Percentiles rank a stretch among this genome's conserved stretches.
These are phyloP conservation scores for Trypanosoma melophagium DNA, from an alignment of 208 protist species.

Conservation along the genomic window DNA sequence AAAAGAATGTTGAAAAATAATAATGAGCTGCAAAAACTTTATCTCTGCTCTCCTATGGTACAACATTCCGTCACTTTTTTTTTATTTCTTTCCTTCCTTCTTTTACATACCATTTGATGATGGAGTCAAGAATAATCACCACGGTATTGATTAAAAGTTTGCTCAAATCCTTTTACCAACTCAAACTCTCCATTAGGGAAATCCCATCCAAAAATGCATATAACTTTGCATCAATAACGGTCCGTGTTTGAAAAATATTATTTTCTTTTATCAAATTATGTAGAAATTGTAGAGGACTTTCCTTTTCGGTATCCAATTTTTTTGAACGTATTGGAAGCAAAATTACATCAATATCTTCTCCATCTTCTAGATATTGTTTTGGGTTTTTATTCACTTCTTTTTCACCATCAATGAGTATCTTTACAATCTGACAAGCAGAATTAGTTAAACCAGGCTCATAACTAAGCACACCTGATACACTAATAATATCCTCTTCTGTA, in stretches of 20 bases:
- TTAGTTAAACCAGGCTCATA: conserved; percentile 73
- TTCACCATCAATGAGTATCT: conserved; percentile 50
- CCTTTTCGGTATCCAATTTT: not conserved
- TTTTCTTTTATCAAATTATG: conserved; percentile 32
- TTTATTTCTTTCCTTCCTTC: too few species aligned
- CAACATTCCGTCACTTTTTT: too few species aligned
- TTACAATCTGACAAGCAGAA: conserved; percentile 65
- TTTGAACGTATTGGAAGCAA: conserved; percentile 43
- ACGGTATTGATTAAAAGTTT: not conserved
- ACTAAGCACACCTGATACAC: conserved; percentile 42
- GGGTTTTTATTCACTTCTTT: conserved; percentile 50
- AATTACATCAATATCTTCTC: conserved; percentile 80
- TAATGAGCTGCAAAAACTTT: not conserved
- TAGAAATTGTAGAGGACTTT: conserved; percentile 28
- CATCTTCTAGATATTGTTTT: conserved; percentile 57
- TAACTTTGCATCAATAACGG: conserved; percentile 66
- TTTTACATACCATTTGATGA: too few species aligned
- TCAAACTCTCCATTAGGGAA: conserved; percentile 6
- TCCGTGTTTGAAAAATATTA: conserved; percentile 24
- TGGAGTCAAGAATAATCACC: too few species aligned
- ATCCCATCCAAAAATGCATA: conserved; percentile 54
- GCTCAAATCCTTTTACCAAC: not conserved
- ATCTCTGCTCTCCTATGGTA: not conserved
- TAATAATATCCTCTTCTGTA: conserved; percentile 36
- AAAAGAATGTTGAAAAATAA: not conserved